A percentile compares a stretch with the other conserved stretches of the same genome.
These are phyloP conservation scores for Hansenula lynferdii DNA, from an alignment of 1,139 yeast species.

Conservation along the genomic window DNA sequence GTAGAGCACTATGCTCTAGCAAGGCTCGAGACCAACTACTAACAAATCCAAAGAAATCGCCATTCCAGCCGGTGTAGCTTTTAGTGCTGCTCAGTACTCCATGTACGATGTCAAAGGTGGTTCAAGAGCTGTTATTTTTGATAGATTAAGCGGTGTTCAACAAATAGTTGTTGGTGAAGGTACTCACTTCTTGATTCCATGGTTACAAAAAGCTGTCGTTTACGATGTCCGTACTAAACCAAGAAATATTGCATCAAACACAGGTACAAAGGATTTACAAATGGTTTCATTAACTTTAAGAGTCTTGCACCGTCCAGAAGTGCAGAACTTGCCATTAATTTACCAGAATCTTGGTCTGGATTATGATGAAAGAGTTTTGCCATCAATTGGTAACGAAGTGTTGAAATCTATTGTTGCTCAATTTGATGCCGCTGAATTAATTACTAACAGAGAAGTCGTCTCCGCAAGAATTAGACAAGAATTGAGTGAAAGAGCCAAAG, in stretches of 20 bases:
- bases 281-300: constrained; percentile 91
- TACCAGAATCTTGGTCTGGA: constrained; percentile 92
- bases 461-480: constrained; percentile 88
- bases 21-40: not conserved
- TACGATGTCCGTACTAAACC: constrained; percentile 94
- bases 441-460: constrained; percentile 95
- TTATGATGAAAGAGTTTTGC: constrained; percentile 95
- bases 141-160: constrained; percentile 86
- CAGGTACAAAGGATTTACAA: constrained; percentile 97
- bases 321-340: constrained; percentile 70
- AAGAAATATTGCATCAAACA: constrained; percentile 87
- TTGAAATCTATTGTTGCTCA: constrained; percentile 95
- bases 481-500: constrained; percentile 75
- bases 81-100: constrained; percentile 65
- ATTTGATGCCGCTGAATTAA: constrained; percentile 96
- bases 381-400: constrained; percentile 96
- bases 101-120: constrained; percentile 96
- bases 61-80: constrained; percentile 63
- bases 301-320: constrained; percentile 93
- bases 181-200: constrained; percentile 90
- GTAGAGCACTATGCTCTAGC: too few species aligned
- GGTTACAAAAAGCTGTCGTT: constrained; percentile 89
- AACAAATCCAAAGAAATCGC: constrained; percentile 37
- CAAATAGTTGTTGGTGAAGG: constrained; percentile 91
- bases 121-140: constrained; percentile 91